Percentiles rank a stretch among this genome's conserved stretches.
Evolutionary conservation across 2,329 filamentous ascomycete species (phyloP).

Genomic region (Pseudogymnoascus sp.): DNA sequence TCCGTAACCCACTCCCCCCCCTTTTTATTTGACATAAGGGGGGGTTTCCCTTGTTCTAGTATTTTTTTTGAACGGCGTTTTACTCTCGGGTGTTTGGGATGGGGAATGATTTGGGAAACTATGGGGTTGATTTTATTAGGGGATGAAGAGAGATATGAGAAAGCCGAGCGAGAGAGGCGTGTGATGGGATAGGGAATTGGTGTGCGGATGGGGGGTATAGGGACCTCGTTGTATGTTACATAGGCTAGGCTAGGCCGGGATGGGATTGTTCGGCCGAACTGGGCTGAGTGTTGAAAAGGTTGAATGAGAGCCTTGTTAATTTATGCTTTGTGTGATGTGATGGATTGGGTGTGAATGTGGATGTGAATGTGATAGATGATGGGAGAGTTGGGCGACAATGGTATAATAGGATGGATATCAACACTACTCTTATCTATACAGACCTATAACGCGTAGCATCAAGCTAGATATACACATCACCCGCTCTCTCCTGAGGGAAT

Average conservation of each 20-base stretch:
- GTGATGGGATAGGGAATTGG: neutral
- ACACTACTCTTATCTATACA: neutral
- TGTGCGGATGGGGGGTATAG: neutral
- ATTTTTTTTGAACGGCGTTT: neutral
- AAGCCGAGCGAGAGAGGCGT: neutral
- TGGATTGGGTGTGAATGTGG: neutral
- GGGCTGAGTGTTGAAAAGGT: neutral
- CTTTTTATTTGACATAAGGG: neutral
- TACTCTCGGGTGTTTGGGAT: neutral
- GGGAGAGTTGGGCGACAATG: neutral
- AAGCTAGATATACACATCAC: neutral
- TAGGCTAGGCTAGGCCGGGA: neutral
- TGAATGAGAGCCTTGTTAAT: conserved; percentile 1
- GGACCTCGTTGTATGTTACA: conserved; percentile 5
- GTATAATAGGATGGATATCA: neutral
- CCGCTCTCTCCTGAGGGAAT: neutral
- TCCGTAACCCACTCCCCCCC: neutral
- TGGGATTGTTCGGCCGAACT: neutral
- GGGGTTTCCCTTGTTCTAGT: neutral
- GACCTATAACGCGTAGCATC: neutral
- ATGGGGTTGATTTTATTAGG: neutral
- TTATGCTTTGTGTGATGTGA: neutral
- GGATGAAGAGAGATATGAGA: neutral
- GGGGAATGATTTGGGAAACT: neutral
- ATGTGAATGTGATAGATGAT: neutral